Evolutionary conservation across 148 eudicot genomes (phyloP).

Genomic region (Fagopyrum tataricum): DNA sequence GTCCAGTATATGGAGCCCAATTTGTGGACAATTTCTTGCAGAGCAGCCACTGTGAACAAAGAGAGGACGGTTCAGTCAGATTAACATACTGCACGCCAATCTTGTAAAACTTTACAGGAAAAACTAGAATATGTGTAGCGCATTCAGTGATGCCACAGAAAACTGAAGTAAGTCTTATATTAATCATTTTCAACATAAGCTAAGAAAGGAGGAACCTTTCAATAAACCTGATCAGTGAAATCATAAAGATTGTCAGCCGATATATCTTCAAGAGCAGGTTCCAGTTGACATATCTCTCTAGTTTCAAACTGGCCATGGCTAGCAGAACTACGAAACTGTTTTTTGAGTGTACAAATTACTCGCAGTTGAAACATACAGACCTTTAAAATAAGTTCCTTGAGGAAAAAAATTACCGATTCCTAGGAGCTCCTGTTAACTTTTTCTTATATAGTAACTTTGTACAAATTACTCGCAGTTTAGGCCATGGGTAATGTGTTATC

Average conservation of each 20-base stretch:
- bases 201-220: background rate
- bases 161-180: background rate
- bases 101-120: background rate
- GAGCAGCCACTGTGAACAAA: constrained; percentile 37
- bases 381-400: background rate
- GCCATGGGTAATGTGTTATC: no score
- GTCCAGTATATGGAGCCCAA: constrained; percentile 58
- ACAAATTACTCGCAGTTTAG: no score
- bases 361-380: no score
- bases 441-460: no score
- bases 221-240: background rate
- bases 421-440: no score
- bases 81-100: background rate
- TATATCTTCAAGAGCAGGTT: no score
- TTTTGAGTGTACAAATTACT: no score
- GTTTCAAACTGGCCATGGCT: no score
- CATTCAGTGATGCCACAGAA: background rate
- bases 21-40: constrained; percentile 35
- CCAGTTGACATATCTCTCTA: no score
- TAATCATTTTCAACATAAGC: background rate
- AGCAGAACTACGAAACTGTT: no score
- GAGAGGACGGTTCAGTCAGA: background rate
- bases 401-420: background rate
- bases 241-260: background rate
- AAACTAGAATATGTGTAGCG: background rate